These are phyloP conservation scores for Microbotryum violaceum DNA, from an alignment of 1,284 basidiomycete species.

Conservation along the genomic window DNA sequence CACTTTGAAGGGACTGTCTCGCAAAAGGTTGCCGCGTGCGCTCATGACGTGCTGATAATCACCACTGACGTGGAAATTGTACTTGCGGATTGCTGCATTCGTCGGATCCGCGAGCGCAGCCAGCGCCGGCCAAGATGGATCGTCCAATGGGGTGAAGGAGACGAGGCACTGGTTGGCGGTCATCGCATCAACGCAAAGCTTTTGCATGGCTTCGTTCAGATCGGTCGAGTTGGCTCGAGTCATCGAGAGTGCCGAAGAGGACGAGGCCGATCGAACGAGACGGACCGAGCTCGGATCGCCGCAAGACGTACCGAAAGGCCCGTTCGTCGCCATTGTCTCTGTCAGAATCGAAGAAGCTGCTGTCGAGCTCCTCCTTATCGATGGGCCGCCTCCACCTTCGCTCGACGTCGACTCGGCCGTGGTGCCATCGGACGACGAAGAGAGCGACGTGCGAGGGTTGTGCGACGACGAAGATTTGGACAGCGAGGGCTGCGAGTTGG, in stretches of 20 bases:
- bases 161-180: constrained; percentile 72
- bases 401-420: background rate
- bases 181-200: constrained; percentile 69
- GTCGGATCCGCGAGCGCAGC: constrained; percentile 5
- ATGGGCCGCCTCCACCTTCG: background rate
- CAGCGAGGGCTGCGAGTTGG: background rate
- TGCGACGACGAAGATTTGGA: background rate
- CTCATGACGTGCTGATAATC: constrained; percentile 87
- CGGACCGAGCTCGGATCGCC: constrained; percentile 1
- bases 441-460: background rate
- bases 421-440: background rate
- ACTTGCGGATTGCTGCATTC: constrained; percentile 53
- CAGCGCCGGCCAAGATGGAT: constrained; percentile 36
- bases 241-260: too few relatives aligned
- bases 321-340: background rate
- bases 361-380: background rate
- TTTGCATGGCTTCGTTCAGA: constrained; percentile 62
- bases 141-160: constrained; percentile 59
- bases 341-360: constrained; percentile 2
- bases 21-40: constrained; percentile 76
- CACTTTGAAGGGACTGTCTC: constrained; percentile 79
- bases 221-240: constrained; percentile 32
- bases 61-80: constrained; percentile 82
- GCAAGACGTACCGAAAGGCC: background rate
- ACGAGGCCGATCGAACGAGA: too few relatives aligned